Evolutionary conservation across 306 rosid genomes (phyloP).

Genomic region (Astragalus membranaceus): DNA sequence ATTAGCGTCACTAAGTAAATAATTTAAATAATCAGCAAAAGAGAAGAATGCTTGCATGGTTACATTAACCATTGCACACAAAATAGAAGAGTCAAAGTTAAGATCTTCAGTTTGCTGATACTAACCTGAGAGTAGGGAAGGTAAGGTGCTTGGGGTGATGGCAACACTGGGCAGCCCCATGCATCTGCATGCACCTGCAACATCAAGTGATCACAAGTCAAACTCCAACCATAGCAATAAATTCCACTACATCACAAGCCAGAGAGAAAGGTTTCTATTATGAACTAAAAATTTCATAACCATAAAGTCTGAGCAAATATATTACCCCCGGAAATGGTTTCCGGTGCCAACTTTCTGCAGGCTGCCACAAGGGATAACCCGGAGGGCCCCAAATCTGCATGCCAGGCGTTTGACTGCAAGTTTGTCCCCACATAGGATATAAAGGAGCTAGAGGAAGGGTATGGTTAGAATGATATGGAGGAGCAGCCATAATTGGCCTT

Average conservation of each 20-base stretch:
- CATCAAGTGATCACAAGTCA: slow-evolving; percentile 23
- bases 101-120: neutral
- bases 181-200: slow-evolving; percentile 74
- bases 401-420: slow-evolving; percentile 32
- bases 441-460: slow-evolving; percentile 43
- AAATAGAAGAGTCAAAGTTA: neutral
- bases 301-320: neutral
- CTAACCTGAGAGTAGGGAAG: slow-evolving; percentile 59
- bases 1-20: neutral
- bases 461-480: slow-evolving; percentile 61
- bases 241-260: slow-evolving; percentile 1
- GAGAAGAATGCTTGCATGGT: neutral
- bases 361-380: slow-evolving; percentile 65
- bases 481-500: slow-evolving; percentile 73
- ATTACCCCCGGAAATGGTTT: slow-evolving; percentile 59
- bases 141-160: slow-evolving; percentile 46
- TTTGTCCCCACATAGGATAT: slow-evolving; percentile 73
- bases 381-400: slow-evolving; percentile 60
- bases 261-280: neutral
- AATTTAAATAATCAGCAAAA: neutral
- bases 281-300: neutral
- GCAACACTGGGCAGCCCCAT: slow-evolving; percentile 89
- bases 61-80: slow-evolving; percentile 7
- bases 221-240: neutral
- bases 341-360: slow-evolving; percentile 71